Percentiles rank a stretch among this genome's conserved stretches.
Evolutionary conservation across 352 stramenopile species (phyloP).

Genomic region (Phytophthora hybrid): DNA sequence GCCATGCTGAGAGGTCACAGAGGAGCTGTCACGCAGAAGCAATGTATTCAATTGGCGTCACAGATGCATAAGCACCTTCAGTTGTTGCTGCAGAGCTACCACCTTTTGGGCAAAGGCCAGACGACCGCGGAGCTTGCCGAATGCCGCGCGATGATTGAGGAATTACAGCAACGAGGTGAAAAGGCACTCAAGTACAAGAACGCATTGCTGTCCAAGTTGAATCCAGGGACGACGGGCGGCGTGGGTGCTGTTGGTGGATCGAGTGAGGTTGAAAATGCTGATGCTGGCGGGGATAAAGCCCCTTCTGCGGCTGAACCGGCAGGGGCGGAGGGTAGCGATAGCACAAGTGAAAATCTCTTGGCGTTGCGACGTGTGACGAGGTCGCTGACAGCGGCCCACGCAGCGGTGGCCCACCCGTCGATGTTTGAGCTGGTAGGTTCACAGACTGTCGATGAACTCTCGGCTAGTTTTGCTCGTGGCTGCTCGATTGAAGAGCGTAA

Average conservation of each 20-base stretch:
- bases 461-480: slow-evolving; percentile 45
- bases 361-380: slow-evolving; percentile 72
- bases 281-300: slow-evolving; percentile 1
- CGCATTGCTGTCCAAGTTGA: slow-evolving; percentile 70
- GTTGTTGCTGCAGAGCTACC: slow-evolving; percentile 77
- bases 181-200: slow-evolving; percentile 74
- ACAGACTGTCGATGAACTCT: slow-evolving; percentile 66
- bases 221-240: slow-evolving; percentile 22
- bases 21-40: slow-evolving; percentile 59
- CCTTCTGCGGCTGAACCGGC: slow-evolving; percentile 8
- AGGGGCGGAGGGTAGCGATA: slow-evolving; percentile 7
- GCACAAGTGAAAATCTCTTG: slow-evolving; percentile 37
- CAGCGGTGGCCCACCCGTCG: slow-evolving; percentile 79
- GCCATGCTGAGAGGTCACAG: slow-evolving; percentile 22
- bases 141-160: slow-evolving; percentile 69
- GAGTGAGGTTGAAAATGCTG: slow-evolving; percentile 7
- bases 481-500: slow-evolving; percentile 67
- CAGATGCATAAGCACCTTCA: slow-evolving; percentile 92
- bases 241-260: slow-evolving; percentile 5
- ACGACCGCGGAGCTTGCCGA: slow-evolving; percentile 31
- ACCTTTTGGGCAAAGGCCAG: slow-evolving; percentile 49
- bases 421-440: slow-evolving; percentile 89
- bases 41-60: slow-evolving; percentile 85
- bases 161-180: slow-evolving; percentile 70
- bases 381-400: slow-evolving; percentile 80